Evolutionary conservation across 1,139 yeast species (phyloP).

Genomic region (Yamadazyma atlantica): DNA sequence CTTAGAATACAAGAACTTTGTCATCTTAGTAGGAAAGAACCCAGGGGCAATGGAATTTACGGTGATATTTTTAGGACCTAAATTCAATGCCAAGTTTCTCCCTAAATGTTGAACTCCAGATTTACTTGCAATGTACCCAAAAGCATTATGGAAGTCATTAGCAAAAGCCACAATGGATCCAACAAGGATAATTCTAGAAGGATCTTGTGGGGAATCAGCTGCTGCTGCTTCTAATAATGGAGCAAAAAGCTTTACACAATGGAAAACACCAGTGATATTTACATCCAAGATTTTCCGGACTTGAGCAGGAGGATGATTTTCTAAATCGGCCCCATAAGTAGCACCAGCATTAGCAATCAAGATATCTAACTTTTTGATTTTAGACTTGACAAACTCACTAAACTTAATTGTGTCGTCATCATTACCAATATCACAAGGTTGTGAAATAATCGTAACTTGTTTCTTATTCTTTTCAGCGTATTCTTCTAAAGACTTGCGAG

Average conservation of each 20-base stretch:
- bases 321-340: slow-evolving; percentile 72
- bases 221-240: slow-evolving; percentile 54
- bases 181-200: slow-evolving; percentile 63
- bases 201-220: slow-evolving; percentile 56
- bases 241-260: slow-evolving; percentile 58
- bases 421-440: slow-evolving; percentile 60
- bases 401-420: slow-evolving; percentile 51
- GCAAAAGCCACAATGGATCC: slow-evolving; percentile 57
- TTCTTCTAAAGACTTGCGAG: slow-evolving; percentile 50
- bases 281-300: slow-evolving; percentile 39
- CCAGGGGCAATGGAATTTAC: slow-evolving; percentile 76
- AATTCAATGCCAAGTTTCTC: slow-evolving; percentile 57
- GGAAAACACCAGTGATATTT: slow-evolving; percentile 68
- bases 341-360: slow-evolving; percentile 80
- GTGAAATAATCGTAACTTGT: slow-evolving; percentile 45
- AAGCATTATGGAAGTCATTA: slow-evolving; percentile 52
- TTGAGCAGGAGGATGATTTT: slow-evolving; percentile 50
- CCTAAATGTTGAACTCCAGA: slow-evolving; percentile 75
- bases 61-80: slow-evolving; percentile 61
- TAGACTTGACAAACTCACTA: slow-evolving; percentile 36
- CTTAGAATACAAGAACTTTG: slow-evolving; percentile 57
- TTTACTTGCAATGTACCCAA: slow-evolving; percentile 72
- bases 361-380: slow-evolving; percentile 53
- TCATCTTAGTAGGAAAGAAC: slow-evolving; percentile 75
- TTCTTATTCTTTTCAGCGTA: slow-evolving; percentile 40